Percentiles rank a stretch among this genome's conserved stretches.
Conservation (phyloP, 2,329 filamentous ascomycete genomes). For the Aspergillus texensis region DNA sequence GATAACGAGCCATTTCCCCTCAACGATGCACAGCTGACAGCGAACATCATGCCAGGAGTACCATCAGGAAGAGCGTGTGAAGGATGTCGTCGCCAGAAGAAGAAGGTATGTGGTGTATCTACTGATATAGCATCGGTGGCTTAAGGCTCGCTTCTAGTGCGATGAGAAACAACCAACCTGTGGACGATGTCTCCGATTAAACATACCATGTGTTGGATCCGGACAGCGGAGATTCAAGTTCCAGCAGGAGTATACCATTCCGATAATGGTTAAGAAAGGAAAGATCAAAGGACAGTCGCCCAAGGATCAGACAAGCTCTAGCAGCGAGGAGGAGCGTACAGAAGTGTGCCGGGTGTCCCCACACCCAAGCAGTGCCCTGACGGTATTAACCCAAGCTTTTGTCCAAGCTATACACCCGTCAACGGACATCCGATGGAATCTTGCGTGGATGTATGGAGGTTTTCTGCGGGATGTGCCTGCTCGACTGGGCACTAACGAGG, state of each 20-base stretch:
- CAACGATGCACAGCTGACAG: neutral
- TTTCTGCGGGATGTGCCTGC: conserved; percentile 51
- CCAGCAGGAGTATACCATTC: conserved; percentile 37
- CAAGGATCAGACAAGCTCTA: neutral
- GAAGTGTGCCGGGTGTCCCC: too few relatives aligned
- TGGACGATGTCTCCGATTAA: conserved; percentile 50
- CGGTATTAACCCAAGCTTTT: conserved; percentile 34
- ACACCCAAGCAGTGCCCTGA: conserved; percentile 36
- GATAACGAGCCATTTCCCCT: neutral
- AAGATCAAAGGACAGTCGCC: neutral
- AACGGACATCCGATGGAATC: conserved; percentile 51
- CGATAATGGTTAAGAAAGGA: neutral
- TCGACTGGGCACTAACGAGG: conserved; percentile 50
- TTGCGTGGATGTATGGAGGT: conserved; percentile 50
- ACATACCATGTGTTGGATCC: conserved; percentile 49
- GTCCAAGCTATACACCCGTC: conserved; percentile 38
- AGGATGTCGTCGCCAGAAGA: conserved; percentile 56
- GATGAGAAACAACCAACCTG: conserved; percentile 50
- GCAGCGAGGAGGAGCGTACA: neutral
- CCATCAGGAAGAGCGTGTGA: conserved; percentile 56
- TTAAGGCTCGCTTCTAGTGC: conserved; percentile 40
- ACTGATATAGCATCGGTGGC: neutral
- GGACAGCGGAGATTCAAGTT: conserved; percentile 56
- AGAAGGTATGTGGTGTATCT: conserved; percentile 51
- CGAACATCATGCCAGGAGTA: conserved; percentile 52